Conservation (phyloP, 108 stramenopile species). For the Stephanodiscus triporus region DNA sequence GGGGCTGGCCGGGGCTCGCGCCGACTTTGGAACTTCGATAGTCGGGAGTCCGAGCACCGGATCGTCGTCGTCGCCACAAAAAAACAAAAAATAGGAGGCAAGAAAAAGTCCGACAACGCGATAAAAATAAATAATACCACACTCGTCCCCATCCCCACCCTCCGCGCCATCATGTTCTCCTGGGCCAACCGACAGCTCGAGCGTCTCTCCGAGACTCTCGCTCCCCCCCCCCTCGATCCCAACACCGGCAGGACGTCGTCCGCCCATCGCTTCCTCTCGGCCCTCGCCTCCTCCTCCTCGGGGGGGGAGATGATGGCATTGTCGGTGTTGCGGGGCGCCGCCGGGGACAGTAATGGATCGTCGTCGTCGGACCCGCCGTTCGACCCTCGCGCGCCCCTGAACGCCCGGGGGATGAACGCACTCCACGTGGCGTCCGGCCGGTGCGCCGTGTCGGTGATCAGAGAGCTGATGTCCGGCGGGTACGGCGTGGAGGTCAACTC, state of each 20-base stretch:
- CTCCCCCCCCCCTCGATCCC: slow-evolving; percentile 77
- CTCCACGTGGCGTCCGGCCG: slow-evolving; percentile 71
- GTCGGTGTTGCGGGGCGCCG: neutral
- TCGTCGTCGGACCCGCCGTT: neutral
- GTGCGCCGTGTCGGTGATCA: slow-evolving; percentile 40
- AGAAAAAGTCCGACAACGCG: too few relatives aligned
- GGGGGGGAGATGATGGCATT: neutral
- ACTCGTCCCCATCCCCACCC: neutral
- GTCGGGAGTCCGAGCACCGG: too few relatives aligned
- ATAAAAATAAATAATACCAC: neutral
- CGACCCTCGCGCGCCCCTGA: slow-evolving; percentile 30
- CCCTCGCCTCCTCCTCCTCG: slow-evolving; percentile 20
- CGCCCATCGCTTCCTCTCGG: slow-evolving; percentile 44
- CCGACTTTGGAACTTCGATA: too few relatives aligned
- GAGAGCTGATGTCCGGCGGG: slow-evolving; percentile 37
- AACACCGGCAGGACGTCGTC: slow-evolving; percentile 12
- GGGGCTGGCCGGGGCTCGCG: too few relatives aligned
- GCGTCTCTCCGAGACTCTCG: slow-evolving; percentile 71
- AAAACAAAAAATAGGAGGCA: too few relatives aligned
- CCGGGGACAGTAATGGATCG: too few relatives aligned
- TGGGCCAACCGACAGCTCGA: slow-evolving; percentile 80
- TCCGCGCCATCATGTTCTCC: slow-evolving; percentile 54
- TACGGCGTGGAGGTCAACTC: slow-evolving; percentile 55
- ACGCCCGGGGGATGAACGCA: slow-evolving; percentile 57
- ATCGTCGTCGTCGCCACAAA: too few relatives aligned